A percentile compares a stretch with the other conserved stretches of the same genome.
Evolutionary conservation across 2,329 filamentous ascomycete species (phyloP).

Genomic region (Chaetomium sp.): DNA sequence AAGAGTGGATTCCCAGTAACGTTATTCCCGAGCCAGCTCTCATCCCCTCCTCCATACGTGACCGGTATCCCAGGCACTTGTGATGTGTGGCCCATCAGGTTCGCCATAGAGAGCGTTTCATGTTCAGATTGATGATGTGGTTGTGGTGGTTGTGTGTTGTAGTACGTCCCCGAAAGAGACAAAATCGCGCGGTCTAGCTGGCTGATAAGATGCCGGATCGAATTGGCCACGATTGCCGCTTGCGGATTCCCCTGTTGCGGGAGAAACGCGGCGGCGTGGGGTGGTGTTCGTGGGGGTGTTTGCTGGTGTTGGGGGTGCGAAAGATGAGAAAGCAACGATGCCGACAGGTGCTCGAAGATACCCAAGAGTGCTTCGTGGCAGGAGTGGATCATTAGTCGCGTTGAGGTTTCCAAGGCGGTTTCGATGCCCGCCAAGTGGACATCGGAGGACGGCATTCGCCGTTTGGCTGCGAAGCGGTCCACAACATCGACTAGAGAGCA

Average conservation of each 20-base stretch:
- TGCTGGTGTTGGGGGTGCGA: neutral
- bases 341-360: conserved; percentile 11
- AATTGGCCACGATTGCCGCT: conserved; percentile 6
- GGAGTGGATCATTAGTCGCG: conserved; percentile 7
- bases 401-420: conserved; percentile 8
- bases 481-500: conserved; percentile 14
- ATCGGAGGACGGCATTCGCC: neutral
- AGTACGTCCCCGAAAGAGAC: neutral
- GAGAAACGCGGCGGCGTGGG: neutral
- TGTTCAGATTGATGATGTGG: neutral
- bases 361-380: conserved; percentile 15
- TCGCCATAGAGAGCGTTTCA: neutral
- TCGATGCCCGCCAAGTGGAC: neutral
- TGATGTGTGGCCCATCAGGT: neutral
- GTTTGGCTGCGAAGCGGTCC: conserved; percentile 2
- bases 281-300: conserved; percentile 4
- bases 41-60: neutral
- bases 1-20: neutral
- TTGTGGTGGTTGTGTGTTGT: neutral
- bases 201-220: conserved; percentile 10
- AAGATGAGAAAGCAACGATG: neutral
- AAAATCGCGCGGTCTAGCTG: conserved; percentile 8
- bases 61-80: neutral
- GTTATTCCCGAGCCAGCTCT: neutral
- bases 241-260: conserved; percentile 1